Conservation (phyloP, 2,329 filamentous ascomycete species). For the Mollisiaceae sp. region DNA sequence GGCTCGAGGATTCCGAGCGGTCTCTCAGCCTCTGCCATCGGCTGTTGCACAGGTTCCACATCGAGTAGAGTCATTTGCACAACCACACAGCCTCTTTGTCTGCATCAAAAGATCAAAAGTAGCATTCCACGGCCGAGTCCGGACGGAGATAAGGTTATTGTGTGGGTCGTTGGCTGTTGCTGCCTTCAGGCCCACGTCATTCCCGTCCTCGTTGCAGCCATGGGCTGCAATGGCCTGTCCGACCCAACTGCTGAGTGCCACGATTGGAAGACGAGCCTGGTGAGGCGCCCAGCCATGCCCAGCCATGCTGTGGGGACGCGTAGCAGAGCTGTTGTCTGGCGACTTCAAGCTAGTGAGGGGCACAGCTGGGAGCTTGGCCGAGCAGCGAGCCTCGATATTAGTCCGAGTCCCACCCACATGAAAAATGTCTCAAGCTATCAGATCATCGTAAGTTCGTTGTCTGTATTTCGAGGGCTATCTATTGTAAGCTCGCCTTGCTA, state of each 20-base stretch:
- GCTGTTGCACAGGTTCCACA: too few species aligned
- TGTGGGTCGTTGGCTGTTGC: not conserved
- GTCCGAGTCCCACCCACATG: not conserved
- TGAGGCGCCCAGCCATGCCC: conserved; percentile 1
- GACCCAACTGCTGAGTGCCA: not conserved
- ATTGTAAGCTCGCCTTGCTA: not conserved
- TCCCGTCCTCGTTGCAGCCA: not conserved
- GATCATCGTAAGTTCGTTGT: not conserved
- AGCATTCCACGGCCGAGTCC: not conserved
- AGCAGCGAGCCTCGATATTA: conserved; percentile 4
- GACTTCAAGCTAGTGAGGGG: not conserved
- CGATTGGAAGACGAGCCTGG: not conserved
- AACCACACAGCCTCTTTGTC: too few species aligned
- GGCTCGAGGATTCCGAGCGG: too few species aligned
- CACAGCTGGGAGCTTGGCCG: conserved; percentile 4
- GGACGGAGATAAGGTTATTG: not conserved
- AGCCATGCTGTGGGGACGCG: conserved; percentile 7
- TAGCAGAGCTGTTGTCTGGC: not conserved
- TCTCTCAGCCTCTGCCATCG: too few species aligned
- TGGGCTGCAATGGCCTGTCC: not conserved
- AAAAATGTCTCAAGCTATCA: not conserved
- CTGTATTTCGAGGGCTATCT: not conserved
- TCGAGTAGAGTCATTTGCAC: too few species aligned
- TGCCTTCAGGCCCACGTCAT: conserved; percentile 10
- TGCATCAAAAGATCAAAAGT: not conserved